Evolutionary conservation across 2,329 filamentous ascomycete species (phyloP), one percentile per base, ranked within the genome.

Genomic region (Corynespora cassiicola): DNA sequence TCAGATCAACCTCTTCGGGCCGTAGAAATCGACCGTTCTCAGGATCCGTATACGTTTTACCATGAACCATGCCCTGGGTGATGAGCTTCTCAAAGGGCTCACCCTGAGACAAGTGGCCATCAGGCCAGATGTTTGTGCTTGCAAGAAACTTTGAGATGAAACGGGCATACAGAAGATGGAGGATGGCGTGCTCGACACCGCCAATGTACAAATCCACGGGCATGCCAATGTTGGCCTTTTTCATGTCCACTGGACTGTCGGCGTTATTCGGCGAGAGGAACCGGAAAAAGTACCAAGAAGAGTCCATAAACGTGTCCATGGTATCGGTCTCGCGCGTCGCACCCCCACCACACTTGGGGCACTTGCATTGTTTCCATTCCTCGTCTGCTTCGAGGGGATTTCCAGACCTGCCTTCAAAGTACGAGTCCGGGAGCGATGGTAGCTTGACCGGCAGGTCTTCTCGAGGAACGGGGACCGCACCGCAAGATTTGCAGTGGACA

Each of bases 261-360:
- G 74, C 51, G 51, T 94, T 91, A 12, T 82, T 74, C 1, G 87
- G 75, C 55, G 95, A 88, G 18, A 85, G 70, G 55, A 90, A 95
- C 9, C 89, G 81, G 70, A 91, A 82, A 59, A 85, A 95, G 67
- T 96, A 96, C 90, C 90, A 96, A 36, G 90, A 95, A 2, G 90
- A 95, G 69, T 95, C 90, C 45, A 96, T 90, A 69, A 96, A 96
- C 0, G 90, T 96, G 66, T 96, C 90, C 90, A 96, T 95, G 3
- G 90, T 96, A 64, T 96, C 90, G 0, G 90, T 95, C 50, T 96
- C 90, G 48, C 90, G 80, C 62, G 83, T 86, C 6, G 88, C 90
- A 16, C 81, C 70, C 1, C 79, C 76, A 11, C 78, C 72, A 56
- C 90, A 96, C 52, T 80, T 80, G 5, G 90, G 90, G 60, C 90